phyloP scores from a whole-genome alignment of 257 asterid genomes.

The Lycium barbarum region DNA sequence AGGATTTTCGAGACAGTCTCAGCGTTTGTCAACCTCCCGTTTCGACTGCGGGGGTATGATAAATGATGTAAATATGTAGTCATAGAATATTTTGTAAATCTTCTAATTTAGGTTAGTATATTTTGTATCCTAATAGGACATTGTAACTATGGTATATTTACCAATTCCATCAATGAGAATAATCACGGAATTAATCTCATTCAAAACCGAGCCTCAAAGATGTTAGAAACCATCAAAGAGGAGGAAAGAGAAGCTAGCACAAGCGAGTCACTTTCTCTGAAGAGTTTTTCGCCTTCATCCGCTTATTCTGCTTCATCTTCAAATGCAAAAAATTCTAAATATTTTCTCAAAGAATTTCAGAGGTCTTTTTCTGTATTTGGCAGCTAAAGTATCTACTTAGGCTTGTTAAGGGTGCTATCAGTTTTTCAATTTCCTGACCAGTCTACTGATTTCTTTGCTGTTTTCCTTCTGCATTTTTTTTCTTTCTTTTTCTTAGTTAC shows the following conservation, averaged over 20 bases:
- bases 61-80: too few species aligned
- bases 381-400: neutral
- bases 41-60: too few species aligned
- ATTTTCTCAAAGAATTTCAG: conserved; percentile 34
- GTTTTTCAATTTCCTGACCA: conserved; percentile 1
- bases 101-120: too few species aligned
- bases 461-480: neutral
- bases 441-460: neutral
- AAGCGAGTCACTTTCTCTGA: conserved; percentile 28
- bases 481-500: too few species aligned
- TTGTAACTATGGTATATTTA: too few species aligned
- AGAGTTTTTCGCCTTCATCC: neutral
- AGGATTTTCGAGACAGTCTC: too few species aligned
- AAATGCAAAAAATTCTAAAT: neutral
- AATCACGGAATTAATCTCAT: too few species aligned
- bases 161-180: too few species aligned
- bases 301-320: conserved; percentile 22
- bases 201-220: conserved; percentile 57
- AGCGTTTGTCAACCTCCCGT: too few species aligned
- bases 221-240: conserved; percentile 71
- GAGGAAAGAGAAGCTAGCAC: conserved; percentile 58
- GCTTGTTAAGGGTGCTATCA: neutral
- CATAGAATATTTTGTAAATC: too few species aligned
- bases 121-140: too few species aligned
- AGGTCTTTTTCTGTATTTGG: conserved; percentile 34